Conservation (phyloP, 2,329 filamentous ascomycete species). For the Alternaria sp. region DNA sequence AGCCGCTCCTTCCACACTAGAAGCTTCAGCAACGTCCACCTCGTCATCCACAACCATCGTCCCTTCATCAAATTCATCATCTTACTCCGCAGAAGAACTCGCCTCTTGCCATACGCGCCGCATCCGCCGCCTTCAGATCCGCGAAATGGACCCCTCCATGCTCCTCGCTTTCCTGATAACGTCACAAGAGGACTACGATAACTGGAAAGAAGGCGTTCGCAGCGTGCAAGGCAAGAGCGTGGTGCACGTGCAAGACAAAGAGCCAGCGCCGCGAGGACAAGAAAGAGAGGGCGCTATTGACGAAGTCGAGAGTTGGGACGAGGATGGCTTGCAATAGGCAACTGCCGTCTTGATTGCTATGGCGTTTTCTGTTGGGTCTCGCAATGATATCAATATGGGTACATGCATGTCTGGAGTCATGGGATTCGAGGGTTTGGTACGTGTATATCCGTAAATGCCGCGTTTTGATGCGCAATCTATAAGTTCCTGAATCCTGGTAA, state of each 20-base stretch:
- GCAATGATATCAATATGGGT: slow-evolving; percentile 6
- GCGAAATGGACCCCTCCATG: slow-evolving; percentile 98
- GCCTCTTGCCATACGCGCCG: slow-evolving; percentile 87
- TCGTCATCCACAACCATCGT: slow-evolving; percentile 34
- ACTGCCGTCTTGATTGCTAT: neutral
- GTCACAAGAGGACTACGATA: slow-evolving; percentile 80
- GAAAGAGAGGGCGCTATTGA: slow-evolving; percentile 80
- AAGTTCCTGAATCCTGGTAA: neutral
- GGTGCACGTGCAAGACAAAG: slow-evolving; percentile 79
- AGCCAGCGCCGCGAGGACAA: slow-evolving; percentile 59
- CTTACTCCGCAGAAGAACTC: slow-evolving; percentile 75
- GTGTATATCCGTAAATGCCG: slow-evolving; percentile 16
- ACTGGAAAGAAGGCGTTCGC: slow-evolving; percentile 79
- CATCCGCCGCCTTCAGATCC: slow-evolving; percentile 79
- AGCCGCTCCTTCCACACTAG: neutral
- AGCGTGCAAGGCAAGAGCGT: slow-evolving; percentile 78
- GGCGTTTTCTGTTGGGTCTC: slow-evolving; percentile 1
- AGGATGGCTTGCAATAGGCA: slow-evolving; percentile 45
- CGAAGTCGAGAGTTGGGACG: slow-evolving; percentile 86
- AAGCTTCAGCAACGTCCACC: slow-evolving; percentile 16
- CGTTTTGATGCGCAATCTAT: slow-evolving; percentile 2
- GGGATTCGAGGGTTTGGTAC: slow-evolving; percentile 13
- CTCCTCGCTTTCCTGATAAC: slow-evolving; percentile 89
- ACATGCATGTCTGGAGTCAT: slow-evolving; percentile 13
- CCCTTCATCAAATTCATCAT: slow-evolving; percentile 31